These are phyloP conservation scores for Aureobasidium sp. DNA, from an alignment of 2,329 filamentous ascomycete species.

Conservation along the genomic window DNA sequence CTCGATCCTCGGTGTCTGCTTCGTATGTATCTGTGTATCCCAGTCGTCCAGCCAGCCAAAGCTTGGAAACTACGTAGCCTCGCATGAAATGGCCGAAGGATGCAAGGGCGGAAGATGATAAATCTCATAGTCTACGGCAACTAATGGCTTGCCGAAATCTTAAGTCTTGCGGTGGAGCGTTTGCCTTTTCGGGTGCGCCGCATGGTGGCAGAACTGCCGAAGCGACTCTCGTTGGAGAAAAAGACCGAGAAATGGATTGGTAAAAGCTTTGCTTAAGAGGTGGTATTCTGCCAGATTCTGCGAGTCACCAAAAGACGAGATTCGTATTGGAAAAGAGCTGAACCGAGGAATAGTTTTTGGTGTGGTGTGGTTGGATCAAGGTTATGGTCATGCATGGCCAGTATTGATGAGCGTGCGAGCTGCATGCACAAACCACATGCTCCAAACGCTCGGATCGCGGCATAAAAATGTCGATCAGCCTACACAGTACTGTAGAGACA, in stretches of 20 bases:
- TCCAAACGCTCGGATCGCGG: constrained; percentile 3
- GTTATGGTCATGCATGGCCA: too few relatives aligned
- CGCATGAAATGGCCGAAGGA: background rate
- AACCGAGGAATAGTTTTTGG: too few relatives aligned
- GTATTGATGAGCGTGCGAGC: too few relatives aligned
- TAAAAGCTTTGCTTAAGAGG: too few relatives aligned
- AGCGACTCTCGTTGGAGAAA: background rate
- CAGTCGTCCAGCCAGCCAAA: constrained; percentile 4
- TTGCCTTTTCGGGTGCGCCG: background rate
- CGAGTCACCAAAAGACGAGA: too few relatives aligned
- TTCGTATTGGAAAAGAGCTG: too few relatives aligned
- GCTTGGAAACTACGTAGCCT: background rate
- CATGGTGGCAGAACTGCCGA: background rate
- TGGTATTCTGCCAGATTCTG: too few relatives aligned
- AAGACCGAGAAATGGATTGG: background rate
- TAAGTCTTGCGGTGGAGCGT: background rate
- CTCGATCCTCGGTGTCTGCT: background rate
- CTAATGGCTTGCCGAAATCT: background rate
- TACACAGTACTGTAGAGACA: background rate
- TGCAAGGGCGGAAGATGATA: background rate
- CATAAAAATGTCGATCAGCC: background rate
- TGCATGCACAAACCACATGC: too few relatives aligned
- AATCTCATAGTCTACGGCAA: constrained; percentile 7
- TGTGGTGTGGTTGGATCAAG: too few relatives aligned
- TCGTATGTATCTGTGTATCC: background rate